Conservation (phyloP, 169 alveolate genomes). For the Cryptosporidium tyzzeri region DNA sequence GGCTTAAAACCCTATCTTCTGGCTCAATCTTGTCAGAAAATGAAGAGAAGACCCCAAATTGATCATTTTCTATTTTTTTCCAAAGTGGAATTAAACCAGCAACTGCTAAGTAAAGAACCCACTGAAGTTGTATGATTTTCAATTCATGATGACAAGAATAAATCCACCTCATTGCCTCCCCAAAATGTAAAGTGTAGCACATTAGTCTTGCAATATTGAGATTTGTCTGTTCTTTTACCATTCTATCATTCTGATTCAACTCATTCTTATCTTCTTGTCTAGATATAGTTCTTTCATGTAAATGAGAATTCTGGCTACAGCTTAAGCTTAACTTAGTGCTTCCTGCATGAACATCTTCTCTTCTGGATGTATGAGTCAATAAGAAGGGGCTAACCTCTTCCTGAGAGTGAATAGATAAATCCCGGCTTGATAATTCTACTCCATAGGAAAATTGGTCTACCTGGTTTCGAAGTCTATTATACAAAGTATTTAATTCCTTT, state of each 20-base stretch:
- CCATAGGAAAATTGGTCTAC: conserved; percentile 4
- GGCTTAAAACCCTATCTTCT: conserved; percentile 1
- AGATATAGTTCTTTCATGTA: background rate
- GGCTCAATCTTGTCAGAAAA: conserved; percentile 37
- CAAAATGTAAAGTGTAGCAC: conserved; percentile 64
- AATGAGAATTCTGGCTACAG: background rate
- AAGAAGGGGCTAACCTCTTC: conserved; percentile 16
- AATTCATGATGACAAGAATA: conserved; percentile 36
- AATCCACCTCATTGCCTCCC: conserved; percentile 67
- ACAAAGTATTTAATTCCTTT: conserved; percentile 22
- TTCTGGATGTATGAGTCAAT: conserved; percentile 6
- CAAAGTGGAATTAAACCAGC: conserved; percentile 64
- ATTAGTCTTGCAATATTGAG: conserved; percentile 41
- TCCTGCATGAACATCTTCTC: background rate
- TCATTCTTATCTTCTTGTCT: background rate
- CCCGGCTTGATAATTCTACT: background rate
- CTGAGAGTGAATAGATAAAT: background rate
- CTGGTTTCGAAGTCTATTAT: conserved; percentile 4
- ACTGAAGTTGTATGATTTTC: conserved; percentile 39
- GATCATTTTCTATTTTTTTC: conserved; percentile 21
- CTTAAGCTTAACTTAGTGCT: background rate
- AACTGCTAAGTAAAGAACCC: conserved; percentile 52
- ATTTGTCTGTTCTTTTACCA: conserved; percentile 20
- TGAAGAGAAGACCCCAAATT: conserved; percentile 9
- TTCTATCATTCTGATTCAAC: background rate